phyloP scores from a whole-genome alignment of 192 early-diverging fungal species.

The Jimgerdemannia lactiflua region DNA sequence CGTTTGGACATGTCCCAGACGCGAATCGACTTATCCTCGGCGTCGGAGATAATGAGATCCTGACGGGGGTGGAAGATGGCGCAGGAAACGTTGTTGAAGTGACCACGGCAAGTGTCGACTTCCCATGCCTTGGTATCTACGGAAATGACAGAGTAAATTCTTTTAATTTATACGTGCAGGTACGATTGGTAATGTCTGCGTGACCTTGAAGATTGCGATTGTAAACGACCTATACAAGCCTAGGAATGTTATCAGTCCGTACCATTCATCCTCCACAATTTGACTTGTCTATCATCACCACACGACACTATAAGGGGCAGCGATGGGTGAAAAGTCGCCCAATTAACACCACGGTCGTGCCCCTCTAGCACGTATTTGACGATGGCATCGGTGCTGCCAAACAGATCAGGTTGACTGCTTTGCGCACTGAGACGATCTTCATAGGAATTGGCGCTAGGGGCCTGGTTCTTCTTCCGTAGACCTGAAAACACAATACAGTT shows the following conservation, averaged over 20 bases:
- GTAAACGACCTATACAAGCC: not conserved
- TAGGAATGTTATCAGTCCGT: constrained; percentile 7
- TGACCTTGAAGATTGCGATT: no score
- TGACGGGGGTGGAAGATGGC: constrained; percentile 96
- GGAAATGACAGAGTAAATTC: constrained; percentile 1
- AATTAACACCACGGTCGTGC: constrained; percentile 97
- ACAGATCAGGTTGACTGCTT: constrained; percentile 86
- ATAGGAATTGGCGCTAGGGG: constrained; percentile 51
- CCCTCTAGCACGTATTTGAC: constrained; percentile 99
- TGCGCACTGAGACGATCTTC: constrained; percentile 48
- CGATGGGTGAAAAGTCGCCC: constrained; percentile 96
- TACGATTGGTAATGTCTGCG: no score
- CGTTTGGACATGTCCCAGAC: constrained; percentile 98
- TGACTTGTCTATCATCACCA: constrained; percentile 96
- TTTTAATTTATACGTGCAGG: not conserved
- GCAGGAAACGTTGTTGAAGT: constrained; percentile 96
- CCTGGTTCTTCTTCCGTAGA: constrained; percentile 78
- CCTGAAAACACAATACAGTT: constrained; percentile 33
- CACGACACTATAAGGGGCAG: constrained; percentile 95
- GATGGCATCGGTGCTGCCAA: constrained; percentile 94
- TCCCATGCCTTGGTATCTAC: constrained; percentile 98
- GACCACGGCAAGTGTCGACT: constrained; percentile 98
- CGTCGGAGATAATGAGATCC: constrained; percentile 90
- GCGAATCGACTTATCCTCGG: constrained; percentile 97
- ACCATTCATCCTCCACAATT: constrained; percentile 99